phyloP scores from a whole-genome alignment of 345 rosid species.

The Populus davidiana region DNA sequence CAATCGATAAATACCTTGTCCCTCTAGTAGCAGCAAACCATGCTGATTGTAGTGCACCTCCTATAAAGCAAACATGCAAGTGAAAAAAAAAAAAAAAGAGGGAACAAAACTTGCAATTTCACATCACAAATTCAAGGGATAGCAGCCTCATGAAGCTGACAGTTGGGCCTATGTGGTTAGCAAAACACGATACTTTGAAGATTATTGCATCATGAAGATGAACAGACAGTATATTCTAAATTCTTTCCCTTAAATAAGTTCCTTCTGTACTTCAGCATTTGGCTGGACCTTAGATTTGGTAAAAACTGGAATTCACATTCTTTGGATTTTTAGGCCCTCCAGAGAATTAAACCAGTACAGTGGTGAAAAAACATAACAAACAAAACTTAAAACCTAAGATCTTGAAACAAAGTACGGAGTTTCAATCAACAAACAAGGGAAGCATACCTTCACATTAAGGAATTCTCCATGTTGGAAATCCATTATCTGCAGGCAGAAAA shows the following conservation, averaged over 20 bases:
- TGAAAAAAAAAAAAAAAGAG: neutral
- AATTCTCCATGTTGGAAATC: constrained; percentile 95
- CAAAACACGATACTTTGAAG: neutral
- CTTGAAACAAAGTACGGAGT: constrained; percentile 7
- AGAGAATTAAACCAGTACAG: neutral
- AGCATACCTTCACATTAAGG: constrained; percentile 76
- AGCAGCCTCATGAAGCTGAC: neutral
- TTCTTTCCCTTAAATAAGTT: neutral
- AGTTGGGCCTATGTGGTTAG: neutral
- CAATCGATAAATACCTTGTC: constrained; percentile 86
- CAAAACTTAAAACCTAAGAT: neutral
- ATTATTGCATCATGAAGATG: neutral
- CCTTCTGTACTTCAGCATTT: neutral
- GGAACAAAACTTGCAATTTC: neutral
- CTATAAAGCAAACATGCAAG: constrained; percentile 40
- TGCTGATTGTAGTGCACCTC: constrained; percentile 96
- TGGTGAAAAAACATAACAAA: neutral
- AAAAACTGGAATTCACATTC: neutral
- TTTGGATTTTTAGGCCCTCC: neutral
- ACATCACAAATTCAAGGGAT: neutral
- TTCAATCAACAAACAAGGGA: constrained; percentile 7
- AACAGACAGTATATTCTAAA: neutral
- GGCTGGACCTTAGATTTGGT: neutral
- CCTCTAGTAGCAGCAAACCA: constrained; percentile 86
- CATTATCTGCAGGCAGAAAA: constrained; percentile 58